phyloP scores from a whole-genome alignment of 768 basidiomycete species.

The Saitozyma sp. region DNA sequence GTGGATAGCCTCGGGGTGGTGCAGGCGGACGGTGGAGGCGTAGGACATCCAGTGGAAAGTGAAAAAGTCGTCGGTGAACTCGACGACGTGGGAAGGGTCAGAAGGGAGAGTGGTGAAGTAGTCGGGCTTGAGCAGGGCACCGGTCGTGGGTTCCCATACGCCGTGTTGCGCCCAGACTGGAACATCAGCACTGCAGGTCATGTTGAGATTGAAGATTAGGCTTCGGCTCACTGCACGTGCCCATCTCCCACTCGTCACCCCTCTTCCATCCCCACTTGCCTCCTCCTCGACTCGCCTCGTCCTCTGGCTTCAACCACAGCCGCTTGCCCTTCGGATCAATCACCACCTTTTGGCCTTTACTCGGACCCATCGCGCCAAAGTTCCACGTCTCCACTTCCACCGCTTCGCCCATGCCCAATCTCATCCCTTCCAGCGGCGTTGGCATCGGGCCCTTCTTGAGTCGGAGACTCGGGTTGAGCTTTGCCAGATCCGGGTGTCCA shows the following conservation, averaged over 20 bases:
- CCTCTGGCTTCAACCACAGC: conserved; percentile 35
- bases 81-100: conserved; percentile 16
- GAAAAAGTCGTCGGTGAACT: conserved; percentile 47
- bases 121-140: conserved; percentile 28
- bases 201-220: background rate
- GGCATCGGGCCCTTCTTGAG: conserved; percentile 85
- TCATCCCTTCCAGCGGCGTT: conserved; percentile 76
- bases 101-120: conserved; percentile 39
- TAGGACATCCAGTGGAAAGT: conserved; percentile 39
- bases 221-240: conserved; percentile 49
- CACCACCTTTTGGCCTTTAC: conserved; percentile 67
- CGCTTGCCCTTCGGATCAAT: conserved; percentile 72
- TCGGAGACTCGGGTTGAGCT: conserved; percentile 66
- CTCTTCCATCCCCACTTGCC: conserved; percentile 72
- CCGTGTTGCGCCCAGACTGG: conserved; percentile 53
- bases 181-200: background rate
- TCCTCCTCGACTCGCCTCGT: conserved; percentile 51
- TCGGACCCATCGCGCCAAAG: conserved; percentile 77
- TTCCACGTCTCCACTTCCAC: conserved; percentile 75
- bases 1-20: conserved; percentile 49
- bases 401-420: conserved; percentile 82
- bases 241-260: conserved; percentile 47
- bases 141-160: conserved; percentile 43
- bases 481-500: conserved; percentile 66
- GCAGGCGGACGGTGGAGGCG: conserved; percentile 29